Percentiles rank a stretch among this genome's conserved stretches.
Evolutionary conservation across 305 asterid species (phyloP).

Genomic region (Withania somnifera): DNA sequence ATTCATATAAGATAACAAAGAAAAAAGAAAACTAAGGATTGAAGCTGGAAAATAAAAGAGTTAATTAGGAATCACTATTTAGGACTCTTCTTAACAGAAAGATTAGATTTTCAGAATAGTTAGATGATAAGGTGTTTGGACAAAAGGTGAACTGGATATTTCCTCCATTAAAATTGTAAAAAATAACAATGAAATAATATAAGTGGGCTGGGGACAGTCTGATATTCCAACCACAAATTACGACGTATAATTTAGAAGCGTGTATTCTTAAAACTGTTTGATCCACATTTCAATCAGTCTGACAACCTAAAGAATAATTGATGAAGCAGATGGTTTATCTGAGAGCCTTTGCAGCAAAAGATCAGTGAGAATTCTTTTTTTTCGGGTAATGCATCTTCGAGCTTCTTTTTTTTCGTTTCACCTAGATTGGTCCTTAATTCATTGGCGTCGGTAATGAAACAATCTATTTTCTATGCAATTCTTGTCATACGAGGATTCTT

Average conservation of each 20-base stretch:
- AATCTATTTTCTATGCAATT: constrained; percentile 3
- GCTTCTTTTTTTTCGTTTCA: neutral
- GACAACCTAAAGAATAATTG: neutral
- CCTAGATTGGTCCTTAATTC: neutral
- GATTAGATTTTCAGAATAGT: neutral
- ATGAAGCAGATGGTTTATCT: neutral
- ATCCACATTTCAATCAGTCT: neutral
- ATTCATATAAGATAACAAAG: neutral
- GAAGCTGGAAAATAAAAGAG: neutral
- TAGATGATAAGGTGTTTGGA: too few species aligned
- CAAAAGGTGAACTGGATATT: neutral
- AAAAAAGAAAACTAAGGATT: neutral
- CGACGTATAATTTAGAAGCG: neutral
- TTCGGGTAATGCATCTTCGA: neutral
- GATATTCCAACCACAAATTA: neutral
- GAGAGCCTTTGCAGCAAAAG: neutral
- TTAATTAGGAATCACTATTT: neutral
- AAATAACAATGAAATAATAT: neutral
- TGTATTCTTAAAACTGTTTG: neutral
- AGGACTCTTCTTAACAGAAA: neutral
- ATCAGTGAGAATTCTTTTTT: neutral
- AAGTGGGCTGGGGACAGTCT: neutral
- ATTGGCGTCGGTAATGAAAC: neutral
- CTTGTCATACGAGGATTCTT: neutral
- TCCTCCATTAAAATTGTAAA: neutral